phyloP scores from a whole-genome alignment of 371 early-diverging fungal genomes.

The Saksenaea oblongispora region DNA sequence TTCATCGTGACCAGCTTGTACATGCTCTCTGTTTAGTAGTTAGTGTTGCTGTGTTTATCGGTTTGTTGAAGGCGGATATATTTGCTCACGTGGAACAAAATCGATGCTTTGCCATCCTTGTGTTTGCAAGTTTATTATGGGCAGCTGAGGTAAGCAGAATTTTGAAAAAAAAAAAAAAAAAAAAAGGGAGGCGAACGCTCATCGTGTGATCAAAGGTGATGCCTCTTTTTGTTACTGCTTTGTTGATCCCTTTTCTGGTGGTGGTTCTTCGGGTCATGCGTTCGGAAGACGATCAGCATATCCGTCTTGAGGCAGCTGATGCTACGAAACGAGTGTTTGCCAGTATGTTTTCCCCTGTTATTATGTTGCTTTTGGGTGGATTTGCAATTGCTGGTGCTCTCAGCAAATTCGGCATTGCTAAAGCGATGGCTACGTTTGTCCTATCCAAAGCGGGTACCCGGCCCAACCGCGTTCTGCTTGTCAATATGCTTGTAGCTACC shows the following conservation, averaged over 20 bases:
- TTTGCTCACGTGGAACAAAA: conserved; percentile 72
- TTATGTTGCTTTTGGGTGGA: conserved; percentile 83
- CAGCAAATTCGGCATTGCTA: conserved; percentile 91
- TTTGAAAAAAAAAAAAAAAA: background rate
- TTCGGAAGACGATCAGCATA: conserved; percentile 45
- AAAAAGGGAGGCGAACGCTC: background rate
- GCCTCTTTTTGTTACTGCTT: conserved; percentile 92
- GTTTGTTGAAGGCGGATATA: conserved; percentile 48
- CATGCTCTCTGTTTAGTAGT: conserved; percentile 38
- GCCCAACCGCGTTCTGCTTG: conserved; percentile 82
- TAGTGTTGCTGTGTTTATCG: conserved; percentile 58
- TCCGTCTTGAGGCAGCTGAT: conserved; percentile 54
- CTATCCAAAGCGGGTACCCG: conserved; percentile 88
- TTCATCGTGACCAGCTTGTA: conserved; percentile 42
- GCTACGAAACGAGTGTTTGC: conserved; percentile 75
- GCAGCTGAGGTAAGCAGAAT: conserved; percentile 77
- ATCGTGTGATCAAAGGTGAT: too few species aligned
- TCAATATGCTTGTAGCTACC: conserved; percentile 94
- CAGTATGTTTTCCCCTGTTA: conserved; percentile 83
- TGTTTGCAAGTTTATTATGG: conserved; percentile 91
- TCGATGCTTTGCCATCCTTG: conserved; percentile 85
- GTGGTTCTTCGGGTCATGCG: conserved; percentile 86
- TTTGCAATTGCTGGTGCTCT: conserved; percentile 83
- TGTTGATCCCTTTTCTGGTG: conserved; percentile 86
- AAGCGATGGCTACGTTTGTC: conserved; percentile 84